Percentiles rank a stretch among this genome's conserved stretches.
These are phyloP conservation scores for Xylaria sp. DNA, from an alignment of 495 filamentous ascomycete species.

Conservation along the genomic window DNA sequence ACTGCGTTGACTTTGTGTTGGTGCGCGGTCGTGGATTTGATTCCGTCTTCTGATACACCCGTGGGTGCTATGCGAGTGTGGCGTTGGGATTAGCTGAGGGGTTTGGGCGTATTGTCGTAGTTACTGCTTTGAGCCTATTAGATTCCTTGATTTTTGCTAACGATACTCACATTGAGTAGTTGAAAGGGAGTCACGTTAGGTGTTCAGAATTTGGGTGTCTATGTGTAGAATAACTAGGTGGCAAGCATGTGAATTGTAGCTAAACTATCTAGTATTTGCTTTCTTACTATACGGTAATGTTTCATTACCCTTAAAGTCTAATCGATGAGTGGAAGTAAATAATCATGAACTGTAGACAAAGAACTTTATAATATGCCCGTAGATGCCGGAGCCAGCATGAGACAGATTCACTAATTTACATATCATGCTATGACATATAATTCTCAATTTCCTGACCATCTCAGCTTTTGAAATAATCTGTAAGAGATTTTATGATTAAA, in stretches of 20 bases:
- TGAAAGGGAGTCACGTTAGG: neutral
- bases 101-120: neutral
- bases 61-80: neutral
- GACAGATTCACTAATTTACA: neutral
- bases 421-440: neutral
- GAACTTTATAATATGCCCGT: neutral
- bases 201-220: neutral
- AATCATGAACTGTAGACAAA: neutral
- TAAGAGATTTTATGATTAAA: slow-evolving; percentile 15
- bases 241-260: neutral
- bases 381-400: neutral
- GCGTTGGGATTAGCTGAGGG: neutral
- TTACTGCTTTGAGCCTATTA: neutral
- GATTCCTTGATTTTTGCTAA: slow-evolving; percentile 7
- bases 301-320: neutral
- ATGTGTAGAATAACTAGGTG: neutral
- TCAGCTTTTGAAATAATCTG: neutral
- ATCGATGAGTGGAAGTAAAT: neutral
- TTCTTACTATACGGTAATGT: neutral
- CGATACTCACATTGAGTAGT: neutral
- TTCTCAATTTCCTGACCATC: neutral
- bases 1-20: neutral
- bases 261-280: neutral
- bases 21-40: slow-evolving; percentile 11
- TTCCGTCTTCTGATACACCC: neutral